Base-by-base conservation (phyloP, 257 asterid genomes). In the Lycium barbarum region DNA sequence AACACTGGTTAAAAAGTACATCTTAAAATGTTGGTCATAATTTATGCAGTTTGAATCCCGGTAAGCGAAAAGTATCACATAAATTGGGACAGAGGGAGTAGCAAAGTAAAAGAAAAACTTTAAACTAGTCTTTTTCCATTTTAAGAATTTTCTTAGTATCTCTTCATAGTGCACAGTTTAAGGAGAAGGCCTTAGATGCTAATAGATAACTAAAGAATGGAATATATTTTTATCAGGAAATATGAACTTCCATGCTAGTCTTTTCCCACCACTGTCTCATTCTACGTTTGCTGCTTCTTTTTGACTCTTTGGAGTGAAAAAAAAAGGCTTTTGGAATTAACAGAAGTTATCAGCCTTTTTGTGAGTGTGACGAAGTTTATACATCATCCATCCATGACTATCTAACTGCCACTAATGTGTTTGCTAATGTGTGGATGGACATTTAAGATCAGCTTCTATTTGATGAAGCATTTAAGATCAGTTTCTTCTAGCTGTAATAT, bases 261-360 rank as follows among this genome's bases (percentile, higher is more conserved):
- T 53, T 53, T 14, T 76, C 15, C 82, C 9, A 53, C 17, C 45
- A 49, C 13, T 12, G 43, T 53, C 82, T 26, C 65, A 53, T 76
- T 74, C 65, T 53, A 14, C 3, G 47, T 26, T 51, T 76, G 82
- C 82, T 76, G 26, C 15, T 51, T 76, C 82, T 76, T 53, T 76
- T 74, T 8, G 45, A 49, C 22, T 22, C 12, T 74, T 74, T 51
- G 82, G 7, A 51, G 62, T 76, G 15, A n/a, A n/a, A n/a, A n/a
- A n/a, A n/a, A n/a, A n/a, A n/a, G 20, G 38, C 8, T 53, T 54
- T 26, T 33, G 33, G 26, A 14, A 26, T 36, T 76, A 22, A 76
- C 47, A 26, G 22, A 76, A 76, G 22, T 51, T 51, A 17, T 7
- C 53, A 76, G 43, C 82, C 65, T 51, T 76, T 76, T 51, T 51